phyloP scores from a whole-genome alignment of 208 protist species.

The Leptomonas seymouri region DNA sequence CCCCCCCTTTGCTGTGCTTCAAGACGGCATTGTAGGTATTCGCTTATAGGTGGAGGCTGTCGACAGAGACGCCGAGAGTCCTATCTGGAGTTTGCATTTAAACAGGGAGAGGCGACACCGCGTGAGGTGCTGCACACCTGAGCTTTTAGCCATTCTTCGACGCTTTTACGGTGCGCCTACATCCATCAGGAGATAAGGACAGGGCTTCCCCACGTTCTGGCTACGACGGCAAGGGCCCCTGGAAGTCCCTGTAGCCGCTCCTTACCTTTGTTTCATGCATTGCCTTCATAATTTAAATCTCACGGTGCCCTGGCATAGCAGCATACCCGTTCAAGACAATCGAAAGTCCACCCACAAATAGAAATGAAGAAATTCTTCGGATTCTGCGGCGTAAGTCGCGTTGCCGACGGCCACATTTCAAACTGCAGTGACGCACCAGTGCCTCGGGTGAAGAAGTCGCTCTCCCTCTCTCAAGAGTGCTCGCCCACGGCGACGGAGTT shows the following conservation, averaged over 20 bases:
- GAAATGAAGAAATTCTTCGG: background rate
- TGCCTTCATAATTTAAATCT: too few species aligned
- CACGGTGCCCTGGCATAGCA: too few species aligned
- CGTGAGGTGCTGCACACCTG: too few species aligned
- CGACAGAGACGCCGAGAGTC: background rate
- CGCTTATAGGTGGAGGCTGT: background rate
- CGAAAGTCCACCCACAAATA: background rate
- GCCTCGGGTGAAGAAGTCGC: conserved; percentile 1
- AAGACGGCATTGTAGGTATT: background rate
- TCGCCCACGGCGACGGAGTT: background rate
- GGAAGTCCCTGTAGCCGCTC: too few species aligned
- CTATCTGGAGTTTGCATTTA: background rate
- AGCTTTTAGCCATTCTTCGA: too few species aligned
- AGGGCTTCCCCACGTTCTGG: too few species aligned
- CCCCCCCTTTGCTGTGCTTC: background rate
- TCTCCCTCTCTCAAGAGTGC: background rate
- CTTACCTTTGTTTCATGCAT: too few species aligned
- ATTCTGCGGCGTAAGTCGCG: background rate
- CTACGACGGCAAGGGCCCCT: too few species aligned
- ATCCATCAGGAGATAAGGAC: too few species aligned
- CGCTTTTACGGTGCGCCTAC: too few species aligned
- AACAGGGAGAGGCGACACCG: background rate
- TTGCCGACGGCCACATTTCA: background rate
- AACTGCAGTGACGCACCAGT: background rate
- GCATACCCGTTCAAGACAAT: background rate